These are phyloP conservation scores for Quercus phellos DNA, from an alignment of 331 rosid genomes.

Conservation along the genomic window DNA sequence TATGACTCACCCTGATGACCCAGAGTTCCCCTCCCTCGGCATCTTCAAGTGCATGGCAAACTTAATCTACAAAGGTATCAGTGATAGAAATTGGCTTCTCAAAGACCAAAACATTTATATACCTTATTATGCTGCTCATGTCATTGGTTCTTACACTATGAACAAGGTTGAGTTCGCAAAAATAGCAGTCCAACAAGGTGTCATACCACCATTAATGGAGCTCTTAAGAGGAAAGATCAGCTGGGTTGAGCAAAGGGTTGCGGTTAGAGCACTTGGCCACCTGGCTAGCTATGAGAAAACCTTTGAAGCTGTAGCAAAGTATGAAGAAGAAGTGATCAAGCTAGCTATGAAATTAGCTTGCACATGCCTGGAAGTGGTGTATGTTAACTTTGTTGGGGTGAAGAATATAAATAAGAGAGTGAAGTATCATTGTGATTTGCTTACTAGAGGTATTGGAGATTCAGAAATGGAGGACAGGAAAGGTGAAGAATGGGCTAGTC, in stretches of 20 bases:
- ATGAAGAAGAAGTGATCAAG: conserved; percentile 53
- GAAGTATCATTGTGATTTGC: conserved; percentile 57
- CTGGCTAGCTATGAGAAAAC: conserved; percentile 68
- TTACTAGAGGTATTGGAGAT: conserved; percentile 69
- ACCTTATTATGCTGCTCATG: conserved; percentile 88
- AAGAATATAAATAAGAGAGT: conserved; percentile 34
- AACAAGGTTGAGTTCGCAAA: conserved; percentile 60
- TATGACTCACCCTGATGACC: conserved; percentile 73
- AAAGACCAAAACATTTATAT: conserved; percentile 67
- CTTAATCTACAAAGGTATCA: conserved; percentile 44
- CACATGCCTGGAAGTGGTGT: conserved; percentile 47
- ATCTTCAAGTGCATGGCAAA: conserved; percentile 73
- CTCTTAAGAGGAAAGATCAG: conserved; percentile 60
- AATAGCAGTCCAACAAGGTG: conserved; percentile 62
- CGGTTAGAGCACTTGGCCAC: conserved; percentile 77
- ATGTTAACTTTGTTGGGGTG: conserved; percentile 40
- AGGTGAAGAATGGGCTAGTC: conserved; percentile 86
- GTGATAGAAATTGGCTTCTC: conserved; percentile 51
- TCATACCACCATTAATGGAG: conserved; percentile 61
- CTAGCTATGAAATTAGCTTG: conserved; percentile 54
- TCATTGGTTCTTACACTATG: conserved; percentile 87
- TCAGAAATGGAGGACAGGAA: conserved; percentile 70
- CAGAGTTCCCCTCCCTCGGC: conserved; percentile 75
- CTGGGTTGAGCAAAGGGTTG: conserved; percentile 87
- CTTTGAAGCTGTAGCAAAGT: conserved; percentile 39